These are phyloP conservation scores for Arctium lappa DNA, from an alignment of 129 eudicot genomes.

Conservation along the genomic window DNA sequence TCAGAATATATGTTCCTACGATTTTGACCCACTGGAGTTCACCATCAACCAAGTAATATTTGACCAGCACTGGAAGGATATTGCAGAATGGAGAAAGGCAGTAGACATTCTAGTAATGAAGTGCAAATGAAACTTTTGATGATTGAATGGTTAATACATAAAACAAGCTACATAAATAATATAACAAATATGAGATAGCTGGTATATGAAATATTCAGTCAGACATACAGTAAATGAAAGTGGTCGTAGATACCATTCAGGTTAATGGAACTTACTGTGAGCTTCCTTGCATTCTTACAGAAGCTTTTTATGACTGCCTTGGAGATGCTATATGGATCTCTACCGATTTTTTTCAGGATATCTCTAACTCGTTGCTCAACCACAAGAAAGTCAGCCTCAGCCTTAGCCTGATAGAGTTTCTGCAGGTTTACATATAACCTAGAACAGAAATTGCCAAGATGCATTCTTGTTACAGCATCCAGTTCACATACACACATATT, in stretches of 20 bases:
- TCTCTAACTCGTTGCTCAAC: constrained; percentile 67
- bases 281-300: constrained; percentile 92
- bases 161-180: constrained; percentile 1
- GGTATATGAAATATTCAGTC: not conserved
- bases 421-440: constrained; percentile 90
- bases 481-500: not conserved
- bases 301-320: constrained; percentile 66
- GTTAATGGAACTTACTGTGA: constrained; percentile 48
- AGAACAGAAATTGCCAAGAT: constrained; percentile 23
- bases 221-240: not conserved
- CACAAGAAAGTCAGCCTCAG: constrained; percentile 82
- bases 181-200: constrained; percentile 1
- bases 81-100: too few species aligned
- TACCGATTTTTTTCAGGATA: constrained; percentile 74
- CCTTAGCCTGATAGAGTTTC: constrained; percentile 93
- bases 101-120: not conserved
- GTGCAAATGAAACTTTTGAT: not conserved
- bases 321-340: constrained; percentile 76
- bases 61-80: not conserved
- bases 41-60: not conserved
- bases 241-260: not conserved
- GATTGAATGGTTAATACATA: not conserved
- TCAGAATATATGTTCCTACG: too few species aligned
- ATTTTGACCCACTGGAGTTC: too few species aligned
- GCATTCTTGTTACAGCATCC: not conserved